These are phyloP conservation scores for Lotmaria passim DNA, from an alignment of 208 protist species.

Conservation along the genomic window DNA sequence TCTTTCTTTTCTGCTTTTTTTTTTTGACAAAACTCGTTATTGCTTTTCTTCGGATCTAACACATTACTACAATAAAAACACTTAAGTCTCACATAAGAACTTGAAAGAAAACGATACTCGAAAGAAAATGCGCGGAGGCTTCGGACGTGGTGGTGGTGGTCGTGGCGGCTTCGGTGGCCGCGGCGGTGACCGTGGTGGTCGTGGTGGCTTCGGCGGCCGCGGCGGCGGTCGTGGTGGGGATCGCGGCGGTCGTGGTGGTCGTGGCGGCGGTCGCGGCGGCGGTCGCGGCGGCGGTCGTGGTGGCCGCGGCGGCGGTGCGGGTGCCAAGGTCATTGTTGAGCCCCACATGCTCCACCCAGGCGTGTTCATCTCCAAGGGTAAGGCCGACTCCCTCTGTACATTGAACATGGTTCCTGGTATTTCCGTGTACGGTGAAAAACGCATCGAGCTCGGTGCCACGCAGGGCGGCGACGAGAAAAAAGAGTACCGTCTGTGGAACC, in stretches of 20 bases:
- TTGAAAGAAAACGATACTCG: not conserved
- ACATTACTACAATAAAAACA: too few relatives aligned
- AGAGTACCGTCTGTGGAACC: constrained; percentile 99
- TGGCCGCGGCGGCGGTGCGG: constrained; percentile 85
- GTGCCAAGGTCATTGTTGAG: constrained; percentile 97
- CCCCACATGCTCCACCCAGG: constrained; percentile 97
- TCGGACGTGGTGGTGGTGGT: constrained; percentile 14
- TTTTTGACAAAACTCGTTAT: too few relatives aligned
- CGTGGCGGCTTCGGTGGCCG: constrained; percentile 19
- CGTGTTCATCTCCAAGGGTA: constrained; percentile 98
- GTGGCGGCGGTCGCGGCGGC: constrained; percentile 48
- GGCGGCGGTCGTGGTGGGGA: constrained; percentile 54
- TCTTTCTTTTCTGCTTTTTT: too few relatives aligned
- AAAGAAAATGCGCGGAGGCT: constrained; percentile 42
- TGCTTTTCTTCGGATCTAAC: too few relatives aligned
- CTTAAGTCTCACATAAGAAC: too few relatives aligned
- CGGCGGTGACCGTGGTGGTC: constrained; percentile 20
- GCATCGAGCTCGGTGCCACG: constrained; percentile 92
- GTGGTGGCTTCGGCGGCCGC: constrained; percentile 36
- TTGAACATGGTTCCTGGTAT: constrained; percentile 98
- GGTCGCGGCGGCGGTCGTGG: constrained; percentile 60
- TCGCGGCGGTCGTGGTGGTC: constrained; percentile 47
- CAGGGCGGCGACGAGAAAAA: constrained; percentile 95
- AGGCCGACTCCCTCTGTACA: constrained; percentile 98
- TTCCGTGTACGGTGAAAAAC: constrained; percentile 99